Evolutionary conservation across 768 basidiomycete genomes (phyloP), one percentile per base, ranked within the genome.

Genomic region (Boletus rubescentipes): DNA sequence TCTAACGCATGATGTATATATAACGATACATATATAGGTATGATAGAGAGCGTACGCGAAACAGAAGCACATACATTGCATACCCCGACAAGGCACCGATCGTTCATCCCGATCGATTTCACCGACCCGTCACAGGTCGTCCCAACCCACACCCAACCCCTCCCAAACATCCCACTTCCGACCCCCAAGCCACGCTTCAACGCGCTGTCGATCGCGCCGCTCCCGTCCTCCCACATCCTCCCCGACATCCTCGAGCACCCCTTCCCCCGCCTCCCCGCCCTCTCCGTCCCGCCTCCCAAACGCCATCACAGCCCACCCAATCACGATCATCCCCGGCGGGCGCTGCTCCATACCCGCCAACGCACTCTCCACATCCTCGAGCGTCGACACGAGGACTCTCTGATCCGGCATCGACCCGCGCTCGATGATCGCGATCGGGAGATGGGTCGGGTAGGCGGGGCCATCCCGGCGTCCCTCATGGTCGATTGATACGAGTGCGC

Each of bases 391-490:
- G 20, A 97, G 77, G 3, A 90, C 83, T 14, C 97, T 76, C 71
- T 98, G 97, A 71, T 99, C 97, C 0, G 88, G 84, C 79, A 91
- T 89, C 20, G 90, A 91, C n/a, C 91, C 94, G 8, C 96, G 82
- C 71, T 99, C 97, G 48, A 99, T 85, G 59, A 98, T 86, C 9
- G 94, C 93, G 60, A 98, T 91, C 5, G 97, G 97, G 16, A 82
- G 75, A 62, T 88, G 73, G 0, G 73, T 59, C 0, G 96, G 97
- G 67, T 93, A 99, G 0, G 78, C 77, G 1, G 67, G 61, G 5
- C 86, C 84, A 37, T 77, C 74, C 2, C 82, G 74, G 29, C 79
- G 79, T 30, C 78, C 63, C 69, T 39, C 78, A 4, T 40, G 36
- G 9, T 41, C 49, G 59, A 31, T 65, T 60, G 56, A 4, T 32